phyloP scores from a whole-genome alignment of 495 filamentous ascomycete genomes.

The Neurospora sp. region DNA sequence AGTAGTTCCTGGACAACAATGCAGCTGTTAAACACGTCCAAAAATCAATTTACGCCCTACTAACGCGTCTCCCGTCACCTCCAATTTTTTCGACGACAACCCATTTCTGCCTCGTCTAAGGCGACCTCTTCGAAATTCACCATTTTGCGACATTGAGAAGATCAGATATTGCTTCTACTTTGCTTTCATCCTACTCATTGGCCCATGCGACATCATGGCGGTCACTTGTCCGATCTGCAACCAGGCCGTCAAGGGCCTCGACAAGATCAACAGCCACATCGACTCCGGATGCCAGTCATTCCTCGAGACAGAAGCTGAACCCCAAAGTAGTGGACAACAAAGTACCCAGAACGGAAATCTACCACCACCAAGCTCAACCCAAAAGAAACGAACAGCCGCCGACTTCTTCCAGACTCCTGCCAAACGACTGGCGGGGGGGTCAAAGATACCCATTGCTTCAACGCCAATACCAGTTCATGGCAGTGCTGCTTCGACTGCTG shows the following conservation, averaged over 20 bases:
- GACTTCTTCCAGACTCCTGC: constrained; percentile 71
- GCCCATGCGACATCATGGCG: not conserved
- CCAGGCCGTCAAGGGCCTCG: constrained; percentile 57
- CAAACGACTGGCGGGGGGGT: constrained; percentile 35
- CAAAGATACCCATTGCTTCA: constrained; percentile 6
- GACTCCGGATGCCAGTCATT: constrained; percentile 70
- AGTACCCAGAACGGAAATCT: constrained; percentile 21
- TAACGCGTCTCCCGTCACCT: not conserved
- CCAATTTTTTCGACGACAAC: not conserved
- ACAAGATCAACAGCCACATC: constrained; percentile 79
- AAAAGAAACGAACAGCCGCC: constrained; percentile 47
- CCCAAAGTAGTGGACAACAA: constrained; percentile 30
- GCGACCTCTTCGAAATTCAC: not conserved
- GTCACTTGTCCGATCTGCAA: constrained; percentile 84
- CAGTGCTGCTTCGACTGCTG: constrained; percentile 8
- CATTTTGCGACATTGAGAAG: not conserved
- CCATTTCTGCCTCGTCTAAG: not conserved
- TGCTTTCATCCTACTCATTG: not conserved
- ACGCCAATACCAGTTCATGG: constrained; percentile 18
- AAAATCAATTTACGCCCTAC: constrained; percentile 4
- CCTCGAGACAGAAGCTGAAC: constrained; percentile 20
- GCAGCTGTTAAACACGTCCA: constrained; percentile 1
- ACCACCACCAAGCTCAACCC: constrained; percentile 26
- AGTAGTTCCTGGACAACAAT: not conserved
- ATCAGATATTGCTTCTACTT: not conserved